Evolutionary conservation across 2,329 filamentous ascomycete genomes (phyloP).

Genomic region (Ilyonectria mors-panacis): DNA sequence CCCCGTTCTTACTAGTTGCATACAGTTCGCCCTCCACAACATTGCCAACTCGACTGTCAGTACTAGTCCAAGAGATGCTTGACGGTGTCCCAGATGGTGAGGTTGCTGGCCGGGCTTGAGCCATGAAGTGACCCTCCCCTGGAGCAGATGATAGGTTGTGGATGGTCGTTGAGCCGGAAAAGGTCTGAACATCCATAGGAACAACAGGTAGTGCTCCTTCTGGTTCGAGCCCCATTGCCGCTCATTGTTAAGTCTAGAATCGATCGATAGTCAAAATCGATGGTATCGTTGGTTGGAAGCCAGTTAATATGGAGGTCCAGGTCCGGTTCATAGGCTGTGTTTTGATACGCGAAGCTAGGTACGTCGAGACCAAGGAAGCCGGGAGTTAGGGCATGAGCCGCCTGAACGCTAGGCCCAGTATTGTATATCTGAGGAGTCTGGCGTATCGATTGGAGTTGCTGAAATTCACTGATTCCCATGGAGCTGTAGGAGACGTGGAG

Average conservation of each 20-base stretch:
- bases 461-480: not conserved
- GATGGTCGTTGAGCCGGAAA: not conserved
- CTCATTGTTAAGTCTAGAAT: constrained; percentile 20
- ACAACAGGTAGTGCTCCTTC: not conserved
- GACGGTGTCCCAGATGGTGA: constrained; percentile 24
- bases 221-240: not conserved
- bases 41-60: constrained; percentile 12
- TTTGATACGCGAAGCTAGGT: constrained; percentile 19
- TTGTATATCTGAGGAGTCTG: not conserved
- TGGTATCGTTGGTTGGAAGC: constrained; percentile 41
- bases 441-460: not conserved
- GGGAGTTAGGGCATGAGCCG: not conserved
- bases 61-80: constrained; percentile 26
- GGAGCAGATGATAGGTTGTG: not conserved
- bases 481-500: not conserved
- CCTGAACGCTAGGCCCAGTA: not conserved
- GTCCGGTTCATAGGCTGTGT: constrained; percentile 27
- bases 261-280: constrained; percentile 42
- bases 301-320: constrained; percentile 45
- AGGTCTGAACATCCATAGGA: not conserved
- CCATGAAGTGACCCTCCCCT: not conserved
- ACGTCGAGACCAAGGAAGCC: constrained; percentile 5
- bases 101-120: not conserved
- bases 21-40: constrained; percentile 28
- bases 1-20: constrained; percentile 39